Evolutionary conservation across 805 yeast genomes (phyloP).

Genomic region (Teunomyces panamensis): DNA sequence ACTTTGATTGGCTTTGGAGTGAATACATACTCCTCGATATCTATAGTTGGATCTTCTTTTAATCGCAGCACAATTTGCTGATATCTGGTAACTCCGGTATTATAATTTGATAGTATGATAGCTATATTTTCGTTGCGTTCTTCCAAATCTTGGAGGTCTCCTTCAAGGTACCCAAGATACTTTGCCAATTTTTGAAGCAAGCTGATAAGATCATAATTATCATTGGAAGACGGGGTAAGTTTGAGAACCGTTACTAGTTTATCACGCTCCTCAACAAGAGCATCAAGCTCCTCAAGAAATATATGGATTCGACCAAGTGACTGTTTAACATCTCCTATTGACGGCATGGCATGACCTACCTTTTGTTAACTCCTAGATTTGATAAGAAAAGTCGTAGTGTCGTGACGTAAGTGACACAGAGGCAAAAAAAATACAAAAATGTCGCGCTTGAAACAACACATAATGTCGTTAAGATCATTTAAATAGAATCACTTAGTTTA

Average conservation of each 20-base stretch:
- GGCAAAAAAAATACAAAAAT: not conserved
- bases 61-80: slow-evolving; percentile 15
- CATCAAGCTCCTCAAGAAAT: slow-evolving; percentile 26
- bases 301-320: slow-evolving; percentile 16
- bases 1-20: slow-evolving; percentile 6
- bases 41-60: slow-evolving; percentile 25
- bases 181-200: slow-evolving; percentile 25
- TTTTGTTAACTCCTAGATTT: not conserved
- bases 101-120: slow-evolving; percentile 6
- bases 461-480: slow-evolving; percentile 1
- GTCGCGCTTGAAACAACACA: not conserved
- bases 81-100: slow-evolving; percentile 16
- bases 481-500: not conserved
- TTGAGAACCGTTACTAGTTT: slow-evolving; percentile 25
- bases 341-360: slow-evolving; percentile 6
- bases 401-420: slow-evolving; percentile 1
- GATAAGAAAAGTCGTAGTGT: slow-evolving; percentile 1
- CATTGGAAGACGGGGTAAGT: slow-evolving; percentile 38
- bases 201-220: slow-evolving; percentile 34
- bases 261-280: slow-evolving; percentile 32
- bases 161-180: slow-evolving; percentile 26
- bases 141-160: slow-evolving; percentile 18
- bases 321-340: slow-evolving; percentile 18
- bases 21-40: slow-evolving; percentile 30
- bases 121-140: slow-evolving; percentile 1